Evolutionary conservation across 2,329 filamentous ascomycete genomes (phyloP).

Genomic region (Plectosphaerella cucumerina): DNA sequence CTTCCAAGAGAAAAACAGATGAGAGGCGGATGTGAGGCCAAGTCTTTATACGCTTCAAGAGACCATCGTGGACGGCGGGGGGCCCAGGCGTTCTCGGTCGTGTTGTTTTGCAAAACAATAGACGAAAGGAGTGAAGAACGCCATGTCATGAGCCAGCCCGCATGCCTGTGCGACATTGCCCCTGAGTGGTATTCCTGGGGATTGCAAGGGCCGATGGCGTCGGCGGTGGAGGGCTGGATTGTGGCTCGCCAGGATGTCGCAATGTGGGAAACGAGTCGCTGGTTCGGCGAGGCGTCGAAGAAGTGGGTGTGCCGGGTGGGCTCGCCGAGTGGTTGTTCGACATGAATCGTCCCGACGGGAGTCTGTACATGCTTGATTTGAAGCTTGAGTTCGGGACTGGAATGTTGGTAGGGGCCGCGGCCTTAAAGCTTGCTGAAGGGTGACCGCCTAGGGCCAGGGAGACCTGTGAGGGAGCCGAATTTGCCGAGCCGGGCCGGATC

Average conservation of each 20-base stretch:
- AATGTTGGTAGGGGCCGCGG: no score
- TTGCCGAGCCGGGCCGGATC: no score
- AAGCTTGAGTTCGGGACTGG: no score
- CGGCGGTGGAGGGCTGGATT: background rate
- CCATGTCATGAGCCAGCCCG: background rate
- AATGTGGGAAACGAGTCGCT: background rate
- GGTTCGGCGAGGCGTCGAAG: background rate
- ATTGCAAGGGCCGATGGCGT: background rate
- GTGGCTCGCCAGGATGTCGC: background rate
- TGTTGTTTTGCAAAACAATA: background rate
- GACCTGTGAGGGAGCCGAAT: no score
- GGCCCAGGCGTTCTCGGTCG: background rate
- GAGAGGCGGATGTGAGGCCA: background rate
- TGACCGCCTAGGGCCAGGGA: no score
- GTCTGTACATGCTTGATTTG: no score
- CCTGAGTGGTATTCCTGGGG: background rate
- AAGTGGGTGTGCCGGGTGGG: background rate
- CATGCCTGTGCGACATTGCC: background rate
- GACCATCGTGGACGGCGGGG: background rate
- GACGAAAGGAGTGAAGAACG: background rate
- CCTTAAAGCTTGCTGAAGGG: no score
- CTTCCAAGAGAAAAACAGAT: background rate
- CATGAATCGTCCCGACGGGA: no score
- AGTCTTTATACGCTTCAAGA: background rate
- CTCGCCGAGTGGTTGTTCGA: no score